Base-by-base conservation (phyloP, 495 filamentous ascomycete species). In the Tricharina praecox region DNA sequence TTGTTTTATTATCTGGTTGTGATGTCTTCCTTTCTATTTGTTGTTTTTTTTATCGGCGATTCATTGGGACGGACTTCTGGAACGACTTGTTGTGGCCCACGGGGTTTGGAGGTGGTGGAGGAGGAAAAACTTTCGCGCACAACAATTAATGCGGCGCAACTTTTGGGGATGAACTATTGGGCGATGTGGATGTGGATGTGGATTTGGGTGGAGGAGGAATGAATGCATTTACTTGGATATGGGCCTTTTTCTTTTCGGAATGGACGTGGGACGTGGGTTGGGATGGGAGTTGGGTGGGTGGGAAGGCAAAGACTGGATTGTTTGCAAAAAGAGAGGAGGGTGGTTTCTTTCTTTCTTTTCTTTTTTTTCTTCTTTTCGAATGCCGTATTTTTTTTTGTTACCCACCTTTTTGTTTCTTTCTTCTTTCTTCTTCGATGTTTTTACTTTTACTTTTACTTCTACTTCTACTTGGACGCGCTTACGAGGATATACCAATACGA, bases 261-360 rank as follows among this genome's bases (percentile, higher is more conserved):
- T 43, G 40, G 40, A 43, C 40, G 40, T 23, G 20, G n/a, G 37
- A 40, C n/a, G n/a, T n/a, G n/a, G n/a, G n/a, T n/a, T n/a, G n/a
- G n/a, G n/a, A n/a, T n/a, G n/a, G n/a, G n/a, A n/a, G n/a, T n/a
- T n/a, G n/a, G n/a, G n/a, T n/a, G n/a, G n/a, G n/a, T n/a, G n/a
- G n/a, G n/a, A n/a, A n/a, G n/a, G n/a, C n/a, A n/a, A n/a, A n/a
- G n/a, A n/a, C 37, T 2, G 10, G 15, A 21, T 40, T 18, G 18
- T 20, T 20, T 21, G 11, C 20, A 10, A 18, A 11, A 20, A 40
- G n/a, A 21, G 13, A 16, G 13, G 37, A 18, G 18, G 10, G 11
- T 16, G 13, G 20, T 40, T 40, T 38, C 16, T 20, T 18, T 18
- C 37, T 3, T 40, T 40, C 37, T 40, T 15, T 40, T 40, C 37